Conservation (phyloP, 331 rosid genomes). For the Arachis monticola region DNA sequence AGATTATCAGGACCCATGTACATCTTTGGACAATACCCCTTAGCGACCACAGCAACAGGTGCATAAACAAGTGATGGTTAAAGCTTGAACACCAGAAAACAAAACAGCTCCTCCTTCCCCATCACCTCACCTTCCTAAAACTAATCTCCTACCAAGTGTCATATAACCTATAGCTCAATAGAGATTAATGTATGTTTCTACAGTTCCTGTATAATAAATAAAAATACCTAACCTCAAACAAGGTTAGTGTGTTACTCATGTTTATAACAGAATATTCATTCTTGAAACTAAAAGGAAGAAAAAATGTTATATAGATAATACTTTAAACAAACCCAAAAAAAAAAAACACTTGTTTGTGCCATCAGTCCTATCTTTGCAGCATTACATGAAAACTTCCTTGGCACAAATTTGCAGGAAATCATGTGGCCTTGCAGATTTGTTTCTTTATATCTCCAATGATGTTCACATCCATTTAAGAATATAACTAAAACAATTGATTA, state of each 20-base stretch:
- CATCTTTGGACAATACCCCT: constrained; percentile 19
- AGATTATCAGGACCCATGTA: background rate
- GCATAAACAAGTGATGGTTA: constrained; percentile 18
- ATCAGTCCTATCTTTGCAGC: background rate
- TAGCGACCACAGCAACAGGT: background rate
- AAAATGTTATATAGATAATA: background rate
- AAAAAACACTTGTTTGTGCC: background rate
- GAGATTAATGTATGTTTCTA: too few relatives aligned
- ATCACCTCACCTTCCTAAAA: constrained; percentile 6
- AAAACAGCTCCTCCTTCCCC: constrained; percentile 7
- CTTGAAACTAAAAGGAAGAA: constrained; percentile 1
- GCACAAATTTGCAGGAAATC: constrained; percentile 5
- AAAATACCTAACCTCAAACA: too few relatives aligned
- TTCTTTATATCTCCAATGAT: constrained; percentile 23
- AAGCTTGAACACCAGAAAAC: background rate
- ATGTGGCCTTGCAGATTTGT: background rate
- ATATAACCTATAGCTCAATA: too few relatives aligned
- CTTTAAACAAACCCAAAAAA: background rate
- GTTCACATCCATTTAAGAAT: constrained; percentile 6
- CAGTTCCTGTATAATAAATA: too few relatives aligned
- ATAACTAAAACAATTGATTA: constrained; percentile 25
- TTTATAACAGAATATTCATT: constrained; percentile 12
- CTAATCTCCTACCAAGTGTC: background rate
- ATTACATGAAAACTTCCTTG: background rate
- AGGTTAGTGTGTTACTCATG: background rate